These are phyloP conservation scores for Cyclocybe cylindracea DNA, from an alignment of 768 basidiomycete genomes.

Conservation along the genomic window DNA sequence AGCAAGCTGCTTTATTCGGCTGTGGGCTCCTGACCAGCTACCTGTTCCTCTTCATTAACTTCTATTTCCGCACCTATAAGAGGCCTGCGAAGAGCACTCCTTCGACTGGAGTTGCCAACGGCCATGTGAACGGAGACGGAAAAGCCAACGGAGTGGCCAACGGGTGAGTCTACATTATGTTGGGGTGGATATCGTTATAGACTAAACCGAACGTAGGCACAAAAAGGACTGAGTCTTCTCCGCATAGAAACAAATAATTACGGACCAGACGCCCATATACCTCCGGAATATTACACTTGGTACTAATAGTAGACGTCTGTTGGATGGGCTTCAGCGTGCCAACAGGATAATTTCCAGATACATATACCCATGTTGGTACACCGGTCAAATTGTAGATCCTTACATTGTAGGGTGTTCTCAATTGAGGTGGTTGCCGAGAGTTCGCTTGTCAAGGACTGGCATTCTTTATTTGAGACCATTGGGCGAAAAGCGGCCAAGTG, in stretches of 20 bases:
- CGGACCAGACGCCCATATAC: constrained; percentile 36
- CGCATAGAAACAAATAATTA: constrained; percentile 25
- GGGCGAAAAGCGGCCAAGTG: no score
- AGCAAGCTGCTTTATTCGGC: constrained; percentile 86
- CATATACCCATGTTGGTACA: not conserved
- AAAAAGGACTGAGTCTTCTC: constrained; percentile 27
- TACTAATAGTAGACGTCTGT: constrained; percentile 29
- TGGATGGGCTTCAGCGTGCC: not conserved
- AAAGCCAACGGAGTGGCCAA: constrained; percentile 20
- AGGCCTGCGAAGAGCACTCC: constrained; percentile 55
- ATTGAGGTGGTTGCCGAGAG: no score
- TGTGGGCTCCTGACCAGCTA: constrained; percentile 88
- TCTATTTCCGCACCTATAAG: constrained; percentile 86
- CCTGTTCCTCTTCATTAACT: constrained; percentile 94
- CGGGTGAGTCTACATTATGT: constrained; percentile 11
- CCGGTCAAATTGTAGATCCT: no score
- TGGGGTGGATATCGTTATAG: not conserved
- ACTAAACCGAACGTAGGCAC: constrained; percentile 20
- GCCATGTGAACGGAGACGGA: constrained; percentile 36
- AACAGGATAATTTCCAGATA: not conserved
- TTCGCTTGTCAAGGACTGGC: no score
- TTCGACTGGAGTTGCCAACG: constrained; percentile 44
- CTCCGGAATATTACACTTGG: constrained; percentile 32
- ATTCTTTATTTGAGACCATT: no score
- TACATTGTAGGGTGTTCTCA: no score